These are phyloP conservation scores for Camelina laxa DNA, from an alignment of 345 rosid species.

Conservation along the genomic window DNA sequence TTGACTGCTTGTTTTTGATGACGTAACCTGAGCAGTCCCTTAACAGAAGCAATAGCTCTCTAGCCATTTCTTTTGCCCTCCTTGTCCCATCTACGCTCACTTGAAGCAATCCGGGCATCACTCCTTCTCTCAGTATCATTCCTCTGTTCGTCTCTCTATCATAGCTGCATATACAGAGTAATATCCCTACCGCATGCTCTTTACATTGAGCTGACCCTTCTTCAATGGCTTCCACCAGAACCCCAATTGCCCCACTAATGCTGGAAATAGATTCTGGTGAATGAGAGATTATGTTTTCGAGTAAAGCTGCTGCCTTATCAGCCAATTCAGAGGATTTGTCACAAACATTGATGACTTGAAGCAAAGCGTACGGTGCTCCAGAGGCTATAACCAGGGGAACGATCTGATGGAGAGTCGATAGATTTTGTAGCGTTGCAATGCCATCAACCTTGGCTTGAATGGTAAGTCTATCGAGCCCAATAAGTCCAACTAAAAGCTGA, in stretches of 20 bases:
- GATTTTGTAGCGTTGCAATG: constrained; percentile 75
- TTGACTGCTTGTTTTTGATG: constrained; percentile 46
- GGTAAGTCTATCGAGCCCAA: constrained; percentile 29
- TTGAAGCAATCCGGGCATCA: constrained; percentile 80
- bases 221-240: constrained; percentile 74
- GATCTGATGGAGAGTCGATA: constrained; percentile 64
- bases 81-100: constrained; percentile 73
- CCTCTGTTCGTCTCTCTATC: constrained; percentile 72
- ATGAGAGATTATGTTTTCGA: constrained; percentile 49
- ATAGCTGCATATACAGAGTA: constrained; percentile 61
- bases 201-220: constrained; percentile 69
- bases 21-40: constrained; percentile 56
- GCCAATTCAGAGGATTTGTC: constrained; percentile 57
- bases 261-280: constrained; percentile 52
- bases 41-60: constrained; percentile 63
- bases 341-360: constrained; percentile 49
- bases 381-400: constrained; percentile 59
- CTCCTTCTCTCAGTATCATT: constrained; percentile 76
- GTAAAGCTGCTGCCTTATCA: constrained; percentile 67
- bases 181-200: constrained; percentile 76
- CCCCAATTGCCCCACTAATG: constrained; percentile 55
- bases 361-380: constrained; percentile 55
- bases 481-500: constrained; percentile 50
- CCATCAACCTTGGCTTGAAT: constrained; percentile 62
- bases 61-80: constrained; percentile 66